Base-by-base conservation (phyloP, 2,329 filamentous ascomycete species). In the Didymella glomerata region DNA sequence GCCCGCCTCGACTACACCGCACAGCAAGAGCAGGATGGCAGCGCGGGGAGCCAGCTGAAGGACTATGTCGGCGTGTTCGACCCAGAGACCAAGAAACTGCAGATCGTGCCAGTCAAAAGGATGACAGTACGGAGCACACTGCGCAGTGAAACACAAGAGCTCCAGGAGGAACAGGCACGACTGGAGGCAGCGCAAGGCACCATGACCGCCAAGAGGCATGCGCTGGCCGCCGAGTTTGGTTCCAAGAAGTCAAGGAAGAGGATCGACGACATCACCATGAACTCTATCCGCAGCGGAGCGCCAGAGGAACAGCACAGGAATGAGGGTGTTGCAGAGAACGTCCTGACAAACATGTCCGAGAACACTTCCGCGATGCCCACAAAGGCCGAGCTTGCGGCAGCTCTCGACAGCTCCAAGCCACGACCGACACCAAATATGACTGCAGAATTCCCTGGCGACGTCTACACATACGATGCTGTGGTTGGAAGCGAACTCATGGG, bases 231-330 rank as follows among this genome's bases (percentile, higher is more conserved):
- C 68, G 87, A 89, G 30, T 96, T 96, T 70, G 92, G 92, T 75
- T 94, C 91, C 25, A 93, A 91, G 81, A 94, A 93, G 78, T 90
- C 91, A 22, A 90, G 88, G 82, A 94, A 93, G 79, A 89, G 87
- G 1, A 87, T 95, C 66, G 82, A 84, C 27, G 85, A 88, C 55
- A 83, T 85, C 63, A 87, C 87, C 2, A 84, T 90, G 68, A 93
- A 93, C 71, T 89, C 90, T 18, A 92, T 94, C 66, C 72, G 73
- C 27, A 71, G 68, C 18, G 60, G 62, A 48, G 65, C 64, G 14
- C 59, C 59, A 28, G 62, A 66, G 30, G 58, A 63, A 14, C 54
- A 67, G 13, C 60, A 68, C 36, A 56, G 66, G 27, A 68, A 69
- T 48, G 72, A 75, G 18, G 62, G 66, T 72, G 54, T 76, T 2